phyloP scores from a whole-genome alignment of 2,329 filamentous ascomycete genomes.

The Trichoderma hamatum region DNA sequence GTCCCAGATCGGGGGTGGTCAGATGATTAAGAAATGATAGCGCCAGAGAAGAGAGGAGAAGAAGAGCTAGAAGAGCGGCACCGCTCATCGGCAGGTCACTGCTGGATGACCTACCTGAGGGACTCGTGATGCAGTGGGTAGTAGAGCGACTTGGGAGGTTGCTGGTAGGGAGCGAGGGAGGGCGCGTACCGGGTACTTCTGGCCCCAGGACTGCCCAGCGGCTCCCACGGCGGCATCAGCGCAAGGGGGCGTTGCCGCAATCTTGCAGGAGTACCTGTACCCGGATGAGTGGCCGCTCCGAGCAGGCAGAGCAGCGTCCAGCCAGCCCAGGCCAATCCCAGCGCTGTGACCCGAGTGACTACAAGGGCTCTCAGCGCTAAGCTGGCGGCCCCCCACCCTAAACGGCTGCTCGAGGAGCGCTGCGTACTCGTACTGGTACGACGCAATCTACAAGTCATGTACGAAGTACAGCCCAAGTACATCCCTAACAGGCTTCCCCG shows the following conservation, averaged over 20 bases:
- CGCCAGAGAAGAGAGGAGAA: constrained; percentile 1
- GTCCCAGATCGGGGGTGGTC: constrained; percentile 24
- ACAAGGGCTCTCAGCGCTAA: constrained; percentile 20
- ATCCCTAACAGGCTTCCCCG: constrained; percentile 27
- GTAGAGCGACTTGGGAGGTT: constrained; percentile 8
- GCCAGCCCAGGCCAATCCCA: constrained; percentile 5
- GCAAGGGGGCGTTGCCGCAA: constrained; percentile 16
- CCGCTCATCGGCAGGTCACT: constrained; percentile 20
- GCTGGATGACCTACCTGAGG: constrained; percentile 25
- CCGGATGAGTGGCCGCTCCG: not conserved
- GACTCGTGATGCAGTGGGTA: constrained; percentile 24
- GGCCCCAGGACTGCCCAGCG: not conserved
- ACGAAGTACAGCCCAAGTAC: constrained; percentile 23
- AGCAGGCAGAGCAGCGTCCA: not conserved
- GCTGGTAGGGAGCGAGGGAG: not conserved
- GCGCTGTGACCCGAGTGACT: not conserved
- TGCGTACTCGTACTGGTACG: not conserved
- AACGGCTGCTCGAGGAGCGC: not conserved
- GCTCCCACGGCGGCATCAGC: constrained; percentile 19
- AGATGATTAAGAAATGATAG: constrained; percentile 24
- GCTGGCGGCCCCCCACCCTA: constrained; percentile 5
- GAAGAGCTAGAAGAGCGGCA: constrained; percentile 5
- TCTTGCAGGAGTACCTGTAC: constrained; percentile 3
- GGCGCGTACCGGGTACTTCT: constrained; percentile 5
- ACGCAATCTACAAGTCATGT: not conserved